Conservation (phyloP, 768 basidiomycete genomes). For the Lentinula raphanica region DNA sequence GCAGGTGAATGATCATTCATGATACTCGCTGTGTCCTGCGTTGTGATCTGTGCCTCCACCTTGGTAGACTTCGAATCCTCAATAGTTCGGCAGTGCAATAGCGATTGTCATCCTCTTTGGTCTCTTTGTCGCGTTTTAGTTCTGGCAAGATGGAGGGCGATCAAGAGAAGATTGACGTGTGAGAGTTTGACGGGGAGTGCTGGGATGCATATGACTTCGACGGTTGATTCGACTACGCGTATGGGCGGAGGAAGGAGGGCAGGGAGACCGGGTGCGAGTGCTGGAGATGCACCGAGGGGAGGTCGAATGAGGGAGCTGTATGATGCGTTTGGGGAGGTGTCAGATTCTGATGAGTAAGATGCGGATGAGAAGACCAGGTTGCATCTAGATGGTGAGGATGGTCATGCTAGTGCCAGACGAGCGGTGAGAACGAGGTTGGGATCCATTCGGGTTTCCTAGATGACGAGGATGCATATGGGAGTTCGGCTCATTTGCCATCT, state of each 20-base stretch:
- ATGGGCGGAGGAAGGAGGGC: background rate
- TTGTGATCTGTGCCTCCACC: too few relatives aligned
- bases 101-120: conserved; percentile 75
- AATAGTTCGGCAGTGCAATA: conserved; percentile 89
- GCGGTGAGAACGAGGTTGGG: conserved; percentile 33
- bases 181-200: conserved; percentile 56
- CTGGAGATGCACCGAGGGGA: conserved; percentile 24
- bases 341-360: conserved; percentile 78
- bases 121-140: conserved; percentile 63
- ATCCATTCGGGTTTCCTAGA: conserved; percentile 82
- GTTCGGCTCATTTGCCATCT: background rate
- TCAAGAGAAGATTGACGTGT: conserved; percentile 44
- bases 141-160: conserved; percentile 64
- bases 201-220: conserved; percentile 64
- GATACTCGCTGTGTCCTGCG: background rate
- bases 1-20: background rate
- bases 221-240: background rate
- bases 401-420: background rate
- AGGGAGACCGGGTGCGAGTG: background rate
- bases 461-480: conserved; percentile 50
- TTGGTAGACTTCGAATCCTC: conserved; percentile 69
- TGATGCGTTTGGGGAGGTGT: conserved; percentile 91
- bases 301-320: conserved; percentile 82
- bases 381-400: conserved; percentile 26
- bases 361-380: conserved; percentile 71